phyloP scores from a whole-genome alignment of 805 yeast genomes.

The Metschnikowia lachancei region DNA sequence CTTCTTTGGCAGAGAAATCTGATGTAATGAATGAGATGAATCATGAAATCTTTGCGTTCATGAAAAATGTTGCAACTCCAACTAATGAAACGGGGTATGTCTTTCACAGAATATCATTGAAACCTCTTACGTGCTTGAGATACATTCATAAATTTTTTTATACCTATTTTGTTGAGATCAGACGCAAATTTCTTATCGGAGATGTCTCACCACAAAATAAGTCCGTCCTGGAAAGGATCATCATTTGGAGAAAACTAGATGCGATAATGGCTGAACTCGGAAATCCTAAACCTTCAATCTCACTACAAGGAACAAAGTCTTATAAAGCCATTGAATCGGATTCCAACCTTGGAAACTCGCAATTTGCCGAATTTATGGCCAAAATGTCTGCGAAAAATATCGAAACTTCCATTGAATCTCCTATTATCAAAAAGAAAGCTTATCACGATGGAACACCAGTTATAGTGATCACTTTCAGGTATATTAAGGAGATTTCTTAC shows the following conservation, averaged over 20 bases:
- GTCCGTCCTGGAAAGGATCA: slow-evolving; percentile 25
- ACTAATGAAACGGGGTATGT: slow-evolving; percentile 22
- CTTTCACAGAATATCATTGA: slow-evolving; percentile 23
- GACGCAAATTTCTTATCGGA: slow-evolving; percentile 26
- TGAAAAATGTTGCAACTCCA: slow-evolving; percentile 25
- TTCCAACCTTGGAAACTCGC: slow-evolving; percentile 47
- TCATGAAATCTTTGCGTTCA: slow-evolving; percentile 28
- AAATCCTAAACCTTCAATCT: slow-evolving; percentile 54
- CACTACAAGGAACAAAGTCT: slow-evolving; percentile 54
- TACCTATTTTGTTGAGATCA: slow-evolving; percentile 33
- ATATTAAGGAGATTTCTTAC: slow-evolving; percentile 33
- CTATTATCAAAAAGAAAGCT: slow-evolving; percentile 60
- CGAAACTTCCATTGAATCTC: slow-evolving; percentile 40
- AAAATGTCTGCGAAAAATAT: slow-evolving; percentile 57
- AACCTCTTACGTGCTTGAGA: slow-evolving; percentile 38
- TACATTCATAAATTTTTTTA: slow-evolving; percentile 42
- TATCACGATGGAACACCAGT: slow-evolving; percentile 73
- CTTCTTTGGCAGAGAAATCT: slow-evolving; percentile 43
- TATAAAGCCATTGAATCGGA: slow-evolving; percentile 42
- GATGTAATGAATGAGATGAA: slow-evolving; percentile 37
- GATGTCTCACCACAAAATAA: slow-evolving; percentile 19
- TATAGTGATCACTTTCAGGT: slow-evolving; percentile 49
- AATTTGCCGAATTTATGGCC: slow-evolving; percentile 71
- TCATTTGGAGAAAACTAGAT: slow-evolving; percentile 44
- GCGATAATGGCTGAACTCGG: slow-evolving; percentile 49